Base-by-base conservation (phyloP, 75 land plant genomes). In the Cunninghamia lanceolata region DNA sequence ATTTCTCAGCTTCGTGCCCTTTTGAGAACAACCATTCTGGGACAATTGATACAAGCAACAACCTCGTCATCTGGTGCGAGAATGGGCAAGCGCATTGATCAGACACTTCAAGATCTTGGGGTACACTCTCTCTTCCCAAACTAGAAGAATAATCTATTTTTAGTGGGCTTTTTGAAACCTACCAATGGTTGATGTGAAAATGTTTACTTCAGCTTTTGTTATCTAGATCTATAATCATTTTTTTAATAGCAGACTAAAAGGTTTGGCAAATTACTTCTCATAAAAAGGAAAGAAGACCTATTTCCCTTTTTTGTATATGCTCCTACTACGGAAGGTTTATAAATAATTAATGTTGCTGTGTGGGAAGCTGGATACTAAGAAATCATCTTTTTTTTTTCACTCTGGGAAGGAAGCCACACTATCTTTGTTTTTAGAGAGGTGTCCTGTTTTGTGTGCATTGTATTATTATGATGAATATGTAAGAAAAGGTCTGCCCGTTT, bases 71-170 rank as follows among this genome's bases (percentile, higher is more conserved):
- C 97, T 86, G 99, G 97, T 19, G 93, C 91, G 75, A 89, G 97
- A 78, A 92, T 92, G 30, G 85, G 92, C 86, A 95, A 95, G 84
- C 89, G 97, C 42, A 93, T 97, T 76, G 99, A 97, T 73, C 99
- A 97, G 87, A 92, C 94, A 75, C 89, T 97, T 75, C 95, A 93
- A 85, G 99, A 97, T 53, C 93, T 93, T 88, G 95, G 96, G 92
- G 99, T 96, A 85, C 85, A 91, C 85, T 85, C 82, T 42, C 47
- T 19, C 68, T 88, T 85, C 52, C 36, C 66, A 50, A 54, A 83
- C 56, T 9, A 34, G 19, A 83, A 50, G 15, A 79, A 25, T 11
- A 43, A 9, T 38, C 45, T 21, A 7, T 78, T 40, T 39, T 19
- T 25, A 7, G 5, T 78, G 46, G 39, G 21, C 39, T 34, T 78